Conservation (phyloP, 2,329 filamentous ascomycete genomes). For the Albifimbria verrucaria region DNA sequence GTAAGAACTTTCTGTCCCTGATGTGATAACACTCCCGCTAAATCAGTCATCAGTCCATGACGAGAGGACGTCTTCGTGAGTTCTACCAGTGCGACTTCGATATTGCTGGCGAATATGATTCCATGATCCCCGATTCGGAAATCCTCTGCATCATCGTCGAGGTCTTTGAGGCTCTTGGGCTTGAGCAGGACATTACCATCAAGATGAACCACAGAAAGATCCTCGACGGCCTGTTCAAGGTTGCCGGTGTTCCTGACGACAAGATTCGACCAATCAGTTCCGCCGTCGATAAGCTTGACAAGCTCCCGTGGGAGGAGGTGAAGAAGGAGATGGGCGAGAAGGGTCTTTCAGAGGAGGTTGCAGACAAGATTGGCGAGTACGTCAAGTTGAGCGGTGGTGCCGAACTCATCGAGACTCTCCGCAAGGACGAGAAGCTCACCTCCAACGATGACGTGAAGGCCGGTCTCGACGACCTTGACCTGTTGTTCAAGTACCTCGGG, state of each 20-base stretch:
- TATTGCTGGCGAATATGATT: conserved; percentile 82
- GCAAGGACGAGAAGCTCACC: conserved; percentile 63
- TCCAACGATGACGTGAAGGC: conserved; percentile 73
- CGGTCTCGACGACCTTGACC: conserved; percentile 75
- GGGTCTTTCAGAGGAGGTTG: conserved; percentile 70
- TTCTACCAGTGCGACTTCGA: conserved; percentile 99
- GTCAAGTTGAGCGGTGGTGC: conserved; percentile 73
- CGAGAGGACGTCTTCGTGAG: conserved; percentile 89
- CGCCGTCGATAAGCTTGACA: conserved; percentile 94
- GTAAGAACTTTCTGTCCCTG: conserved; percentile 1
- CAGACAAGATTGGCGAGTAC: conserved; percentile 84
- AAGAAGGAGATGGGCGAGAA: conserved; percentile 94
- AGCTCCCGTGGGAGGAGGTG: conserved; percentile 85
- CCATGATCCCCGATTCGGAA: conserved; percentile 91
- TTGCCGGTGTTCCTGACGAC: conserved; percentile 82
- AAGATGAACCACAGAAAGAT: conserved; percentile 96
- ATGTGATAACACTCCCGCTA: background rate
- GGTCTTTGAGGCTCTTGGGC: conserved; percentile 77
- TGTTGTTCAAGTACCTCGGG: conserved; percentile 79
- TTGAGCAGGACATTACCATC: conserved; percentile 74
- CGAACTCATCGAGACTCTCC: conserved; percentile 69
- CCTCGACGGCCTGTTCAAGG: conserved; percentile 85
- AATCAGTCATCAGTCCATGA: conserved; percentile 52
- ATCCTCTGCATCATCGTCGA: conserved; percentile 81
- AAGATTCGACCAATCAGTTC: conserved; percentile 88